phyloP scores from a whole-genome alignment of 2,329 filamentous ascomycete species.

The Pseudocercospora macadamiae region DNA sequence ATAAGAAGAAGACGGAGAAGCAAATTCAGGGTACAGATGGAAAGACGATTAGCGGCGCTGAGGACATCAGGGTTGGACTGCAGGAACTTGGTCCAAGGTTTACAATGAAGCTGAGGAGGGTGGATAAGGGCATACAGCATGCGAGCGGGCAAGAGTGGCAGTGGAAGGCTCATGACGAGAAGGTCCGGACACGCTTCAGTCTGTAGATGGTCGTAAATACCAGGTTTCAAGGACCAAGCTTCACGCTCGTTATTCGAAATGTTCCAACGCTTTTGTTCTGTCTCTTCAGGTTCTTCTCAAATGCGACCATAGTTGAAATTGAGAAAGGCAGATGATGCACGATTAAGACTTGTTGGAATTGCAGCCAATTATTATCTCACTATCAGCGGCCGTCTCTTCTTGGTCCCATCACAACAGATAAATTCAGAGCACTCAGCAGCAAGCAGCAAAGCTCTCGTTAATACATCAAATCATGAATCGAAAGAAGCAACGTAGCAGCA shows the following conservation, averaged over 20 bases:
- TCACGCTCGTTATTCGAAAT: too few relatives aligned
- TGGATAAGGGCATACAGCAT: constrained; percentile 85
- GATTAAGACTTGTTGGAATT: neutral
- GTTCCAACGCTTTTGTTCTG: too few relatives aligned
- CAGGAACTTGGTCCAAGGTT: constrained; percentile 87
- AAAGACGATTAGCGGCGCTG: constrained; percentile 79
- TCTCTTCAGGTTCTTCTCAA: too few relatives aligned
- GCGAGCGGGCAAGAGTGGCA: constrained; percentile 85
- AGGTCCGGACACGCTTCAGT: constrained; percentile 90
- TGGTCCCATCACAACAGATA: constrained; percentile 13
- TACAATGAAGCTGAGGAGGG: constrained; percentile 83
- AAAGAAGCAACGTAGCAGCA: constrained; percentile 4
- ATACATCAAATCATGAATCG: constrained; percentile 19
- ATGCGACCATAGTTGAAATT: neutral
- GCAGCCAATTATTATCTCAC: neutral
- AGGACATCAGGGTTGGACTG: constrained; percentile 81
- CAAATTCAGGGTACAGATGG: constrained; percentile 80
- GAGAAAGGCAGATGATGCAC: neutral
- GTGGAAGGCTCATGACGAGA: constrained; percentile 96
- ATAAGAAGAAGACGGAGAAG: constrained; percentile 86
- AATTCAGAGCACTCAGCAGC: constrained; percentile 3
- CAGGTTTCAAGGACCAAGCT: too few relatives aligned
- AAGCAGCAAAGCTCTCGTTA: constrained; percentile 16
- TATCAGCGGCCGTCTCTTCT: constrained; percentile 15
- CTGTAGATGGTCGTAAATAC: too few relatives aligned